These are phyloP conservation scores for Paecilomyces dactylethromorphus DNA, from an alignment of 2,329 filamentous ascomycete species.

Conservation along the genomic window DNA sequence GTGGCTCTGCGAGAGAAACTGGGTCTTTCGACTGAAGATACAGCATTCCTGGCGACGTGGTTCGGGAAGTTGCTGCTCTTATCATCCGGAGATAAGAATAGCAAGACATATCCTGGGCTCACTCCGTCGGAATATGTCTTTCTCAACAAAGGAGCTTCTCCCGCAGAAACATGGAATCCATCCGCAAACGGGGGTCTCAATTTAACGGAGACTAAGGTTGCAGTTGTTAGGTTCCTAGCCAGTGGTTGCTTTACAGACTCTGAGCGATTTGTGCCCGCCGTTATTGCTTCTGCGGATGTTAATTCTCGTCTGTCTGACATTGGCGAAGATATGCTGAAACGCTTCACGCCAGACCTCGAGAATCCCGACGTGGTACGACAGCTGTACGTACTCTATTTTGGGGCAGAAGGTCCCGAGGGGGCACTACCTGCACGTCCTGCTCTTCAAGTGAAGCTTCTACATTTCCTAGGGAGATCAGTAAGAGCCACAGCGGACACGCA, in stretches of 20 bases:
- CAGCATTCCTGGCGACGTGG: slow-evolving; percentile 65
- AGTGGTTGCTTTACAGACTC: slow-evolving; percentile 80
- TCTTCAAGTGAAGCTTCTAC: slow-evolving; percentile 70
- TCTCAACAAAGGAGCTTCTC: slow-evolving; percentile 51
- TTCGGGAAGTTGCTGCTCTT: slow-evolving; percentile 72
- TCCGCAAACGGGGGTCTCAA: slow-evolving; percentile 55
- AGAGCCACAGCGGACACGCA: slow-evolving; percentile 63
- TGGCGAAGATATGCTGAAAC: slow-evolving; percentile 85
- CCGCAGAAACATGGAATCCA: slow-evolving; percentile 54
- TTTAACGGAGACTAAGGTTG: slow-evolving; percentile 62
- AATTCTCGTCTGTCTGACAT: slow-evolving; percentile 76
- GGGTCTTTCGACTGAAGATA: slow-evolving; percentile 64
- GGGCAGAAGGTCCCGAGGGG: slow-evolving; percentile 41
- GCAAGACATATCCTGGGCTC: slow-evolving; percentile 53
- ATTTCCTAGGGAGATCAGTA: slow-evolving; percentile 69
- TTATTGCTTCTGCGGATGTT: slow-evolving; percentile 75
- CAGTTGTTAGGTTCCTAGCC: slow-evolving; percentile 64
- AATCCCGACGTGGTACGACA: slow-evolving; percentile 54
- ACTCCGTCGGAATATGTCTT: slow-evolving; percentile 62
- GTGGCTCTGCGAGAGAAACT: slow-evolving; percentile 58
- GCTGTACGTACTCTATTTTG: slow-evolving; percentile 68
- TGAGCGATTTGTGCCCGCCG: slow-evolving; percentile 74
- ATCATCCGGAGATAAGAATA: slow-evolving; percentile 39
- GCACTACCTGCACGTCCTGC: slow-evolving; percentile 52
- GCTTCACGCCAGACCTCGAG: slow-evolving; percentile 64